Base-by-base conservation (phyloP, 768 basidiomycete species). In the Candolleomyces eurysporus region DNA sequence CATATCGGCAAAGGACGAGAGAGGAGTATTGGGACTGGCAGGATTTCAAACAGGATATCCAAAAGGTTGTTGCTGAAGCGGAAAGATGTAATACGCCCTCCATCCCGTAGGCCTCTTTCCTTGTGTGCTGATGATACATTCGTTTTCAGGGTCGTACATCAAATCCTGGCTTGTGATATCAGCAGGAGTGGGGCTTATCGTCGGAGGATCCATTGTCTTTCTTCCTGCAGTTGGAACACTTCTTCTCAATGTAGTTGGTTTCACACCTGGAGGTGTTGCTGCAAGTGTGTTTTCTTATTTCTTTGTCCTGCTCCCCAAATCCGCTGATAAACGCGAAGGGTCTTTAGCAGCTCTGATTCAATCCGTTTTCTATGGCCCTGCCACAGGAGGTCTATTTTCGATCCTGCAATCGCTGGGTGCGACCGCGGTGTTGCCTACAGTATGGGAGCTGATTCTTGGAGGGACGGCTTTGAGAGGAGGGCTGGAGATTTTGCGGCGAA, bases 391-490 rank as follows among this genome's bases (percentile, higher is more conserved):
- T 5, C 0, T 59, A 17, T 59, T 59, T 42, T 63, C 57, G 2
- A 19, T 59, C 16, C 43, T 63, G 22, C 51, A 59, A 40, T 46
- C 26, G n/a, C 11, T 59, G 9, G 62, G 62, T 6, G 58, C 57
- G 11, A 59, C 42, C 17, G 48, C 49, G 13, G 48, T 53, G 16
- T 48, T 61, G 40, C 45, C 45, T 46, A 13, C 45, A 16, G 5
- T 46, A 13, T 5, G 4, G 4, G 32, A 4, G 9, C 9, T 32
- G 32, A 9, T 9, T 9, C 9, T 9, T 32, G 32, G 32, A 32
- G 32, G n/a, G n/a, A n/a, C n/a, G n/a, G n/a, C n/a, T n/a, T n/a
- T n/a, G n/a, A n/a, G n/a, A n/a, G n/a, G n/a, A n/a, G n/a, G n/a
- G n/a, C n/a, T n/a, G n/a, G n/a, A n/a, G n/a, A n/a, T n/a, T n/a